Conservation (phyloP, 495 filamentous ascomycete species). For the Stereocaulon alpinum region DNA sequence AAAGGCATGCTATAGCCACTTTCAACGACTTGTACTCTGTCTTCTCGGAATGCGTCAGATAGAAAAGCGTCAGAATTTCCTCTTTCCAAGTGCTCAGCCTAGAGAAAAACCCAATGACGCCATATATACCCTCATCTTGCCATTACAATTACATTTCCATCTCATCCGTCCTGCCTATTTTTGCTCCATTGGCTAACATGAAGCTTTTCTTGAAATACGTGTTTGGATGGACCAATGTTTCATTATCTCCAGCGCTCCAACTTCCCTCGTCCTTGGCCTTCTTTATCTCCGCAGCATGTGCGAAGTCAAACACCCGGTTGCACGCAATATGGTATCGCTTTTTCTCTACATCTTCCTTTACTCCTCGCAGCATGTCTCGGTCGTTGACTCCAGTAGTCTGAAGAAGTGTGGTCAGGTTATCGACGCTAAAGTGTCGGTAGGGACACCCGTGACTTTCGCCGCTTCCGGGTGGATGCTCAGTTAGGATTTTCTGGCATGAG, state of each 20-base stretch:
- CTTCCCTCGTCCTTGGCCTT: constrained; percentile 72
- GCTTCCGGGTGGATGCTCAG: constrained; percentile 68
- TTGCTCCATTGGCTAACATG: no score
- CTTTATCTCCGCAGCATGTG: constrained; percentile 79
- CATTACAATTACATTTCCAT: constrained; percentile 19
- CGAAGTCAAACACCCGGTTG: constrained; percentile 87
- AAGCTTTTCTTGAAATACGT: constrained; percentile 95
- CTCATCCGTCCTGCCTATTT: constrained; percentile 16
- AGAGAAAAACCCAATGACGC: no score
- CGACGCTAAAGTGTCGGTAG: constrained; percentile 80
- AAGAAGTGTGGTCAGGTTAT: constrained; percentile 70
- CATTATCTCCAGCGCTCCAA: constrained; percentile 70
- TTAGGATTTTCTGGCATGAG: constrained; percentile 88
- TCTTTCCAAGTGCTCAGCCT: no score
- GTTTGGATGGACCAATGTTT: constrained; percentile 96
- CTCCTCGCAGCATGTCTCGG: constrained; percentile 61
- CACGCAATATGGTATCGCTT: constrained; percentile 92
- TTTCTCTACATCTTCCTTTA: constrained; percentile 80
- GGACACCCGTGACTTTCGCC: constrained; percentile 92
- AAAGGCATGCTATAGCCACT: no score
- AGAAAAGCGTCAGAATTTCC: no score
- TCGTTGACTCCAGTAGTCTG: constrained; percentile 69
- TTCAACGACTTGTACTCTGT: no score
- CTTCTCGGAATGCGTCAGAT: no score
- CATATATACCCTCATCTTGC: neutral